Conservation (phyloP, 2,329 filamentous ascomycete species). For the Xylariaceae sp. region DNA sequence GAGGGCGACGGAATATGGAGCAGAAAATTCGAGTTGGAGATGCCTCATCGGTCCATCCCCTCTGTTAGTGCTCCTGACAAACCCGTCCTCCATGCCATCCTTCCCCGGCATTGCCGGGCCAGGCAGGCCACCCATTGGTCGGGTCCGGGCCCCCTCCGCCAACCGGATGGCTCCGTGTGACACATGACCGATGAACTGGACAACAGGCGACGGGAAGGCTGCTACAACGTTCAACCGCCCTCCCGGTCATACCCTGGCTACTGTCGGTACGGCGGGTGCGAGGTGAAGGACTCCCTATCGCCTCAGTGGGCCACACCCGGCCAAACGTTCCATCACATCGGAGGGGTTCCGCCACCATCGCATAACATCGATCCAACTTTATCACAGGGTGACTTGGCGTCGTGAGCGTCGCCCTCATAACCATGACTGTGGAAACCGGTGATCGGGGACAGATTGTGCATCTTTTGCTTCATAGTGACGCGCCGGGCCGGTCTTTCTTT, state of each 20-base stretch:
- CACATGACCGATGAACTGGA: slow-evolving; percentile 16
- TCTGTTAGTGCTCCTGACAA: slow-evolving; percentile 10
- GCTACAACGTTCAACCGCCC: slow-evolving; percentile 22
- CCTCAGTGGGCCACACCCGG: slow-evolving; percentile 11
- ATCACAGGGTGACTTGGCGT: slow-evolving; percentile 10
- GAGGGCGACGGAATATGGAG: no score
- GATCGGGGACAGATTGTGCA: no score
- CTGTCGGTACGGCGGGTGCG: no score
- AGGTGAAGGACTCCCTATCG: no score
- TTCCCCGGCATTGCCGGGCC: slow-evolving; percentile 13
- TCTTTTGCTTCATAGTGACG: no score
- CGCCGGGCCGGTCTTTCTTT: no score
- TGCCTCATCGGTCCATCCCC: slow-evolving; percentile 1
- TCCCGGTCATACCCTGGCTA: slow-evolving; percentile 13
- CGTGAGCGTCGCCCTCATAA: slow-evolving; percentile 17
- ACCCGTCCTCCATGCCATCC: slow-evolving; percentile 11
- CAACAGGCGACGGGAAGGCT: slow-evolving; percentile 12
- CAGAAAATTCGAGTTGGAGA: no score
- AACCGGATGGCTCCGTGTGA: slow-evolving; percentile 17
- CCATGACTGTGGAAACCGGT: no score
- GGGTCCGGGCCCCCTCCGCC: slow-evolving; percentile 13
- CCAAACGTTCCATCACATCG: slow-evolving; percentile 27
- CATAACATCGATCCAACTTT: not conserved
- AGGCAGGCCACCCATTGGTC: no score
- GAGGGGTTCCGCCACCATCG: slow-evolving; percentile 15